Conservation (phyloP, 148 eudicot genomes). For the Dianthus caryophyllus region DNA sequence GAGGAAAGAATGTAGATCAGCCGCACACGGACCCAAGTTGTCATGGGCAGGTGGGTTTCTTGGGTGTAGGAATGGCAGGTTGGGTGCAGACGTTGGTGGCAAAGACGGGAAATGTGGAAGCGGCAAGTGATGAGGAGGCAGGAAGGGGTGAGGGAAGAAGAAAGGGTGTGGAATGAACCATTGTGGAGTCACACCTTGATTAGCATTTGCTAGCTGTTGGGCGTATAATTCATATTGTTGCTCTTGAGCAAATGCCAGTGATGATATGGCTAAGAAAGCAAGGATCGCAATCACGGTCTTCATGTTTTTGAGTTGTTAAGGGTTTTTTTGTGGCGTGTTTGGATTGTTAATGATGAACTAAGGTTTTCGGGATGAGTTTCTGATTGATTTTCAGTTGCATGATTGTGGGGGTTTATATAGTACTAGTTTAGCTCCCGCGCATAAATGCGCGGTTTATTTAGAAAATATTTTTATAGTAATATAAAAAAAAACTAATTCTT, state of each 20-base stretch:
- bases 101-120: not conserved
- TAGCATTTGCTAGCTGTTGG: conserved; percentile 8
- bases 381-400: not conserved
- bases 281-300: not conserved
- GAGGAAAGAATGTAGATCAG: not conserved
- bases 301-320: not conserved
- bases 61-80: conserved; percentile 1
- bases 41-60: not conserved
- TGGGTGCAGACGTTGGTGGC: not conserved
- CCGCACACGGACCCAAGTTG: not conserved
- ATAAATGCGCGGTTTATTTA: too few relatives aligned
- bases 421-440: too few relatives aligned
- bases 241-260: not conserved
- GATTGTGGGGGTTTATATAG: not conserved
- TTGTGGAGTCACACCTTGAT: not conserved
- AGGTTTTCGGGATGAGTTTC: not conserved
- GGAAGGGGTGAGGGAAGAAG: not conserved
- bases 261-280: not conserved
- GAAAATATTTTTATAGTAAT: too few relatives aligned
- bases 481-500: too few relatives aligned
- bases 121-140: not conserved
- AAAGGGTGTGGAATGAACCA: not conserved
- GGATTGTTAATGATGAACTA: too few relatives aligned
- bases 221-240: not conserved
- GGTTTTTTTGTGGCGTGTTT: too few relatives aligned